phyloP scores from a whole-genome alignment of 2,329 filamentous ascomycete species.

The Lasiodiplodia hormozganensis region DNA sequence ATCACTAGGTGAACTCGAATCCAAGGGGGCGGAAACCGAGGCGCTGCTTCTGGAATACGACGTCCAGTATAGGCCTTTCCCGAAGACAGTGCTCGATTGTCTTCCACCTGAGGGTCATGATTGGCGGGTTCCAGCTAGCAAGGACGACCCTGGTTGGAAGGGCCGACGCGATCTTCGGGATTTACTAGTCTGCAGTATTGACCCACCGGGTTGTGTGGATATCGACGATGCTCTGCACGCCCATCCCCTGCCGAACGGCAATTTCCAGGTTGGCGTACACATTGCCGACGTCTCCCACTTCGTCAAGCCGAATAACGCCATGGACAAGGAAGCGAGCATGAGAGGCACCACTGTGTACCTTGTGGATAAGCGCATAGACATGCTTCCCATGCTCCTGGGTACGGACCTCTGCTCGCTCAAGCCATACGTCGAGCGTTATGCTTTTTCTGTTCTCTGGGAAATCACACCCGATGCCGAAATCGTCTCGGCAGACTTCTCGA shows the following conservation, averaged over 20 bases:
- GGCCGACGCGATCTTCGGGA: constrained; percentile 83
- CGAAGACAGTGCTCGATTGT: constrained; percentile 93
- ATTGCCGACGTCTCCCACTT: constrained; percentile 99
- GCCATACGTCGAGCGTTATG: constrained; percentile 86
- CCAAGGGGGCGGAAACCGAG: constrained; percentile 97
- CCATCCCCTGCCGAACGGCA: constrained; percentile 82
- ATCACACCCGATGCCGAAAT: constrained; percentile 85
- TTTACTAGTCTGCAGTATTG: constrained; percentile 94
- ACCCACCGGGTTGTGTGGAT: constrained; percentile 94
- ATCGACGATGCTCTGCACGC: constrained; percentile 98
- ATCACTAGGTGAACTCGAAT: constrained; percentile 90
- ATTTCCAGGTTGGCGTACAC: constrained; percentile 95
- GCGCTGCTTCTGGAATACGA: constrained; percentile 93
- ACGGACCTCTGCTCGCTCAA: constrained; percentile 97
- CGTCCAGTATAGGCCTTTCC: constrained; percentile 96
- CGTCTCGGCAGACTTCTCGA: constrained; percentile 86
- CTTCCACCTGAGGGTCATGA: constrained; percentile 89
- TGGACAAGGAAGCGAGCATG: constrained; percentile 94
- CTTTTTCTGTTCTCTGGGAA: constrained; percentile 72
- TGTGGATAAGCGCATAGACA: constrained; percentile 99
- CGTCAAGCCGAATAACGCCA: constrained; percentile 94
- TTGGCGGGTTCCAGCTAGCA: constrained; percentile 86
- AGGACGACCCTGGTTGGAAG: constrained; percentile 84
- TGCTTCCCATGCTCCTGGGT: constrained; percentile 95
- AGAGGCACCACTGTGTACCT: constrained; percentile 96